Percentiles rank a stretch among this genome's conserved stretches.
Evolutionary conservation across 2,329 filamentous ascomycete genomes (phyloP).

Genomic region (Volutella citrinella): DNA sequence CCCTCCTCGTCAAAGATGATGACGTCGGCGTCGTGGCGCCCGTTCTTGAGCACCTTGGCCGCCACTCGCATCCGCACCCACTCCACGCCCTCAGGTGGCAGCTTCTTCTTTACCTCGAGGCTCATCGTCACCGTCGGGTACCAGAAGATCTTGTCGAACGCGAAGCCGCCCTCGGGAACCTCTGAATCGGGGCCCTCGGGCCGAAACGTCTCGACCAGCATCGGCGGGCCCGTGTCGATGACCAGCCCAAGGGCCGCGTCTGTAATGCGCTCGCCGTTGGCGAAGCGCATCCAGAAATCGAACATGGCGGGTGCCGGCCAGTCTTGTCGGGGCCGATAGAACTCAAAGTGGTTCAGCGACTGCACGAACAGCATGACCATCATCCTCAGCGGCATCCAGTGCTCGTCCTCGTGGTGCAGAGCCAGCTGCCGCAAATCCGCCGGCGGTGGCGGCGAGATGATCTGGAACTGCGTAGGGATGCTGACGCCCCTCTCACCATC

Average conservation of each 20-base stretch:
- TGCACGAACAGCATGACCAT: constrained; percentile 22
- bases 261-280: constrained; percentile 59
- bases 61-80: constrained; percentile 68
- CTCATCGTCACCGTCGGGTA: constrained; percentile 75
- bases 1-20: constrained; percentile 53
- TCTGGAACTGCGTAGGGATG: constrained; percentile 25
- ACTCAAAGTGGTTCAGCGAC: constrained; percentile 26
- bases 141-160: constrained; percentile 51
- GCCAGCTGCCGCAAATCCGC: constrained; percentile 16
- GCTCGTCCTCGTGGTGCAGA: constrained; percentile 6
- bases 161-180: constrained; percentile 15
- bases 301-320: constrained; percentile 12
- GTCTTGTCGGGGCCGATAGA: constrained; percentile 23
- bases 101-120: constrained; percentile 70
- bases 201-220: constrained; percentile 55
- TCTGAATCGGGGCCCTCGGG: constrained; percentile 23
- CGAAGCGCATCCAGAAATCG: constrained; percentile 59
- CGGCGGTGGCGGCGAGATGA: constrained; percentile 10
- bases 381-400: constrained; percentile 16
- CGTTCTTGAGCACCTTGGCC: constrained; percentile 66
- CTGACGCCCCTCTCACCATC: constrained; percentile 26
- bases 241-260: constrained; percentile 63
- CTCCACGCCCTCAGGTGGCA: constrained; percentile 66
- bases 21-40: constrained; percentile 72
- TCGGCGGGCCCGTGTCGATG: constrained; percentile 62